Evolutionary conservation across 257 asterid genomes (phyloP), one percentile per base, ranked within the genome.

Genomic region (Solanum phureja): DNA sequence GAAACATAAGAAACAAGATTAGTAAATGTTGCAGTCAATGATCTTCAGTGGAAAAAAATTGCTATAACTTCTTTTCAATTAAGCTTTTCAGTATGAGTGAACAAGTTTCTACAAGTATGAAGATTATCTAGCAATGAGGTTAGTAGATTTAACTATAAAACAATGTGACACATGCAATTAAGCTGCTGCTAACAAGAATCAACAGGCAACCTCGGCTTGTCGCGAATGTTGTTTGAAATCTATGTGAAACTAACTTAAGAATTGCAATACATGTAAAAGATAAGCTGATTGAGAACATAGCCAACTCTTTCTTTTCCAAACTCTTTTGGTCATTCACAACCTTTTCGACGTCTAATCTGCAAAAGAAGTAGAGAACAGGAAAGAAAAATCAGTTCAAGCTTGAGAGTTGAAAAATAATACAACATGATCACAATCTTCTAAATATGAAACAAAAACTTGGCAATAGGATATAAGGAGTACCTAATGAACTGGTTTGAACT

Each of bases 281-380:
- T 44, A 97, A 75, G 91, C 94, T 89, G 84, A 92, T 86, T 46
- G 94, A 72, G 6, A 96, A 87, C 76, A 95, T 87, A 4, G 90
- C 92, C 2, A 95, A 91, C 93, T 93, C 98, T 90, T 93, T 96
- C 90, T 88, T 94, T 84, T 92, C 98, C 93, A 92, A 82, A 71
- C 88, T 92, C 37, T 87, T 90, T 91, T 95, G 98, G 82, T 95
- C 95, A 2, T 87, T 93, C 29, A 88, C 44, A 23, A 94, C 91
- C 89, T 96, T 93, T 87, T 95, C 94, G 4, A 96, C 87, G 86
- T 97, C 96, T 88, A 90, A 89, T 92, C 99, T 97, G 98, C 87
- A 84, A 40, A 89, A 68, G 33, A 83, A 11, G 64, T 76, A 69
- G 42, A 83, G n/a, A 72, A 85, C 13, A 19, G 81, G 14, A 73